These are phyloP conservation scores for Salvia miltiorrhiza DNA, from an alignment of 257 asterid genomes.

Conservation along the genomic window DNA sequence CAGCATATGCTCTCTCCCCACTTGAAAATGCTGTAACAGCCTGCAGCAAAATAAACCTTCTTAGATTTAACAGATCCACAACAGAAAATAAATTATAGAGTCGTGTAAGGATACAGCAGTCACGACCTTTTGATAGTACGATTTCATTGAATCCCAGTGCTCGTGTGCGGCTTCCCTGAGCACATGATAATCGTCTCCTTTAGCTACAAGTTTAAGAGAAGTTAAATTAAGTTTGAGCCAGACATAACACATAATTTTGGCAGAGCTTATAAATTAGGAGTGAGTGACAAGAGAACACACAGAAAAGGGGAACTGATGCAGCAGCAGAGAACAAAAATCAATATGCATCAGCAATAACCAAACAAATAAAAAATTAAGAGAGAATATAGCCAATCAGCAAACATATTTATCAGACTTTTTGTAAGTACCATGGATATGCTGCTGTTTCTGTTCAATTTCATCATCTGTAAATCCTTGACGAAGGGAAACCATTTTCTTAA, in stretches of 20 bases:
- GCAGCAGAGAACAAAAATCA: constrained; percentile 3
- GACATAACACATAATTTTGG: constrained; percentile 1
- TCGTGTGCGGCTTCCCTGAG: constrained; percentile 64
- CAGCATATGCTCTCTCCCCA: constrained; percentile 76
- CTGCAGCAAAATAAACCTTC: constrained; percentile 41
- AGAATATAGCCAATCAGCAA: no score
- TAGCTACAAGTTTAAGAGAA: constrained; percentile 49
- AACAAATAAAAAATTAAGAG: no score
- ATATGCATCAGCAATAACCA: neutral
- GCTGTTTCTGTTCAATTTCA: no score
- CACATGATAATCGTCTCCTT: constrained; percentile 76
- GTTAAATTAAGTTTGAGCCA: constrained; percentile 22
- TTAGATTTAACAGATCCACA: constrained; percentile 19
- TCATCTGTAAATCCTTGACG: no score
- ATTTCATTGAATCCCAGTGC: constrained; percentile 83
- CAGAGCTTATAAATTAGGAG: neutral
- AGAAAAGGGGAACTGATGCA: neutral
- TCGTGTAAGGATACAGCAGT: constrained; percentile 7
- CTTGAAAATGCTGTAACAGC: constrained; percentile 83
- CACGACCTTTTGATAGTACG: constrained; percentile 72
- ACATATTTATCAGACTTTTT: no score
- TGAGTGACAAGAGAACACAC: neutral
- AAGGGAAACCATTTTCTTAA: no score
- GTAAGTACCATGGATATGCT: no score
- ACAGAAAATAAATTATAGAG: neutral